These are phyloP conservation scores for Talaromyces borbonicus DNA, from an alignment of 495 filamentous ascomycete species.

Conservation along the genomic window DNA sequence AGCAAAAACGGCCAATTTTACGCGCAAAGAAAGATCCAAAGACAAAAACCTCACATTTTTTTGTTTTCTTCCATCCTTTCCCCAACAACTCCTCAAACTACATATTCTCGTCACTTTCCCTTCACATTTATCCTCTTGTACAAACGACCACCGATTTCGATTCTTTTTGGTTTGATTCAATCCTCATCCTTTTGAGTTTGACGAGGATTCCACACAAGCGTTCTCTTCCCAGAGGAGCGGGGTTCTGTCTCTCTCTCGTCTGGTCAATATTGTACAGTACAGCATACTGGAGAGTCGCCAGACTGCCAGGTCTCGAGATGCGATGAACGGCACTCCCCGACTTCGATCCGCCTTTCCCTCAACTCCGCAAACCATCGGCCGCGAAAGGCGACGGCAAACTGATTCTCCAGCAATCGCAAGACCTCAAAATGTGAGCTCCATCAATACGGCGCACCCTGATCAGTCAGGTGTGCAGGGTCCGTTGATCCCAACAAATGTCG, in stretches of 20 bases:
- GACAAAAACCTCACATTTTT: neutral
- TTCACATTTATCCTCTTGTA: too few relatives aligned
- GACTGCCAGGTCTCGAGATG: conserved; percentile 36
- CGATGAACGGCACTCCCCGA: conserved; percentile 67
- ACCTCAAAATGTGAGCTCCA: conserved; percentile 4
- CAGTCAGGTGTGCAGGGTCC: conserved; percentile 29
- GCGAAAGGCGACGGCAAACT: conserved; percentile 1
- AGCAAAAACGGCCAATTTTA: too few relatives aligned
- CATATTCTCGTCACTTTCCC: too few relatives aligned
- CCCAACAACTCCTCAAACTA: too few relatives aligned
- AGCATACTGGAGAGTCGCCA: too few relatives aligned
- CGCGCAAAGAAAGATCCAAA: neutral
- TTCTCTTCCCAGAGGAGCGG: neutral
- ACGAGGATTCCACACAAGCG: too few relatives aligned
- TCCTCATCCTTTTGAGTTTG: too few relatives aligned
- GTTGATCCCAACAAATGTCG: conserved; percentile 59
- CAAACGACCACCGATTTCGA: too few relatives aligned
- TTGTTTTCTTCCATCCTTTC: neutral
- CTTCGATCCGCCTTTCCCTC: conserved; percentile 62
- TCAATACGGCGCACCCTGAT: neutral
- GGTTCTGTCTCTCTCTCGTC: neutral
- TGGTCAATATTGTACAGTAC: too few relatives aligned
- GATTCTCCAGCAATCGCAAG: neutral
- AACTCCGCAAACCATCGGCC: conserved; percentile 43
- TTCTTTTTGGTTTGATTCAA: too few relatives aligned